Conservation (phyloP, 2,329 filamentous ascomycete genomes). For the Curvularia sp. region DNA sequence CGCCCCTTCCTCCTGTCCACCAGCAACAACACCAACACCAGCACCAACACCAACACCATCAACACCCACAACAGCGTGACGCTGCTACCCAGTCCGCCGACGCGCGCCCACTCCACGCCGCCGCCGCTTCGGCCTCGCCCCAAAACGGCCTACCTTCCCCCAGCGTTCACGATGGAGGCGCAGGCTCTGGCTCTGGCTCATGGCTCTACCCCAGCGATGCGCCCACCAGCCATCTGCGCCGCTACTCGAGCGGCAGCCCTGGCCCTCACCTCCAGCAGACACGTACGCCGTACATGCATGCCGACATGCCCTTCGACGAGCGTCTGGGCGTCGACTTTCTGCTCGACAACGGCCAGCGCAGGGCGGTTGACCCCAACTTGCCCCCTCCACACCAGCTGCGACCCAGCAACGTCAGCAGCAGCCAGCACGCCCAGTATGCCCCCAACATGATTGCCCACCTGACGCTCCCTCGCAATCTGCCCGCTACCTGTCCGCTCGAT, state of each 20-base stretch:
- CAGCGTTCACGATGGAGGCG: slow-evolving; percentile 25
- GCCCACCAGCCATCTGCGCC: slow-evolving; percentile 46
- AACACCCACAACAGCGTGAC: slow-evolving; percentile 21
- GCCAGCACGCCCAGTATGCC: slow-evolving; percentile 39
- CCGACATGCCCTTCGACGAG: slow-evolving; percentile 58
- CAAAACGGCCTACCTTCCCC: slow-evolving; percentile 41
- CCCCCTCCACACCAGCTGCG: slow-evolving; percentile 53
- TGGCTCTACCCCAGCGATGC: slow-evolving; percentile 44
- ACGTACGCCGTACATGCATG: slow-evolving; percentile 36
- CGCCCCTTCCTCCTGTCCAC: slow-evolving; percentile 53
- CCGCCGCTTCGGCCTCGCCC: slow-evolving; percentile 25
- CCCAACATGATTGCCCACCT: slow-evolving; percentile 43
- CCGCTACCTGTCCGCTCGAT: slow-evolving; percentile 79
- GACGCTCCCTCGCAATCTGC: slow-evolving; percentile 61
- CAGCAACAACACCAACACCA: slow-evolving; percentile 8
- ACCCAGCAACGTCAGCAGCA: slow-evolving; percentile 31
- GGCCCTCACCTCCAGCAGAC: slow-evolving; percentile 54
- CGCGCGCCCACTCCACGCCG: slow-evolving; percentile 33
- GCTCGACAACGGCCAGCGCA: slow-evolving; percentile 62
- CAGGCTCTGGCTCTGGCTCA: slow-evolving; percentile 24
- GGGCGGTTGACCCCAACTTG: slow-evolving; percentile 48
- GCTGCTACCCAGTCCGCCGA: slow-evolving; percentile 23
- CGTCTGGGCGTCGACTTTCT: slow-evolving; percentile 77
- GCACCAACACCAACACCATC: slow-evolving; percentile 16
- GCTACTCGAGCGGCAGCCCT: slow-evolving; percentile 48